Conservation (phyloP, 2,329 filamentous ascomycete genomes). For the Grosmannia serpens region DNA sequence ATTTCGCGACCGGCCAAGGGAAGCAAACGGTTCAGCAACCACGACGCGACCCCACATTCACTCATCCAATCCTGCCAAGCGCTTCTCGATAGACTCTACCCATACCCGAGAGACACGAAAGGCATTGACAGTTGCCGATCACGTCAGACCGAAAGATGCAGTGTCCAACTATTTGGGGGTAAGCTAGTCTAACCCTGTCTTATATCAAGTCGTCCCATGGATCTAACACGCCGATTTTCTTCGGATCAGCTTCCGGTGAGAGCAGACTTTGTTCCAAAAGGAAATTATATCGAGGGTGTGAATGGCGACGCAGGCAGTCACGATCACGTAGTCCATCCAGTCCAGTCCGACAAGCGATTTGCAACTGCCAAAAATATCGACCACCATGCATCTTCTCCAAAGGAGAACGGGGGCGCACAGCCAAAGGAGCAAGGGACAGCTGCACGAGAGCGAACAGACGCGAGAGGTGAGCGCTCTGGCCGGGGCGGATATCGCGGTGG, state of each 20-base stretch:
- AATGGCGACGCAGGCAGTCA: constrained; percentile 3
- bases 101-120: constrained; percentile 35
- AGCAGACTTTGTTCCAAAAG: not conserved
- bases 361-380: not conserved
- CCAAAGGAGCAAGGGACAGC: constrained; percentile 16
- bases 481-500: constrained; percentile 33
- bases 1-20: constrained; percentile 23
- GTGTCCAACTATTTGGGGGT: constrained; percentile 23
- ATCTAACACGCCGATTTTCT: not conserved
- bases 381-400: not conserved
- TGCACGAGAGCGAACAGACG: constrained; percentile 24
- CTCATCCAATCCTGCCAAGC: constrained; percentile 28
- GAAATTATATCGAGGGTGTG: too few species aligned
- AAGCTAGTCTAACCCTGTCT: constrained; percentile 17
- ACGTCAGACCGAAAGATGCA: constrained; percentile 31
- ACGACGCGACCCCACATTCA: constrained; percentile 24
- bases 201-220: not conserved
- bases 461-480: constrained; percentile 23
- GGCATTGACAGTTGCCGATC: constrained; percentile 18
- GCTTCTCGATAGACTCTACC: constrained; percentile 29
- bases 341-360: constrained; percentile 6
- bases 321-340: not conserved
- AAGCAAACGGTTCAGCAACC: constrained; percentile 17
- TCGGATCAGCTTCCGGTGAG: not conserved
- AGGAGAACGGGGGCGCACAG: not conserved